Conservation (phyloP, 2,329 filamentous ascomycete genomes). For the Mollisiaceae sp. region DNA sequence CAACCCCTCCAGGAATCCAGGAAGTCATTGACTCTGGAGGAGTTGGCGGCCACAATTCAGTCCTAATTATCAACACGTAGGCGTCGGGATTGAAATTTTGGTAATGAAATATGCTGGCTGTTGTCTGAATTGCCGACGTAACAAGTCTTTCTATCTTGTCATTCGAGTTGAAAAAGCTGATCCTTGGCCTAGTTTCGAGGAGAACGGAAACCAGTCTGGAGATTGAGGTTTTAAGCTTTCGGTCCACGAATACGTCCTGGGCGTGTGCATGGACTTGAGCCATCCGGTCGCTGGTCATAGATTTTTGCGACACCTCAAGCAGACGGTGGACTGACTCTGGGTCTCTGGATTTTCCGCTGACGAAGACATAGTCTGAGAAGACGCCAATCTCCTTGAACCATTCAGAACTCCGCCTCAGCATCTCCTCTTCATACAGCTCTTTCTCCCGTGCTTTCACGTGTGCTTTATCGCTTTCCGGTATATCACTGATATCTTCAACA, state of each 20-base stretch:
- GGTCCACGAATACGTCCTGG: conserved; percentile 14
- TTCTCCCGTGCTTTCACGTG: conserved; percentile 10
- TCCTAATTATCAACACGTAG: conserved; percentile 5
- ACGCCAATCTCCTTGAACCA: conserved; percentile 14
- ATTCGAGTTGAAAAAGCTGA: conserved; percentile 11
- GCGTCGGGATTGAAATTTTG: conserved; percentile 13
- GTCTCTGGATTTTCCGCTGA: conserved; percentile 5
- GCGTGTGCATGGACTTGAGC: conserved; percentile 8
- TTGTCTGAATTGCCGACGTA: conserved; percentile 14
- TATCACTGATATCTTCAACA: conserved; percentile 14
- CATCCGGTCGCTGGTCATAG: conserved; percentile 11
- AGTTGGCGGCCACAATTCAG: conserved; percentile 11
- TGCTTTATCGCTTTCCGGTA: conserved; percentile 10
- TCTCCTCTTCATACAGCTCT: conserved; percentile 15
- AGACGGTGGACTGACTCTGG: conserved; percentile 5
- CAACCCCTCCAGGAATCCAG: conserved; percentile 5
- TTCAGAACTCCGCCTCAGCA: conserved; percentile 5
- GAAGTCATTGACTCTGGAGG: conserved; percentile 10
- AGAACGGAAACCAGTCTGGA: conserved; percentile 2
- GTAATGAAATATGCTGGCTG: conserved; percentile 11
- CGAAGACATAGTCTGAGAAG: conserved; percentile 15
- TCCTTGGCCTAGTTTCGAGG: conserved; percentile 9
- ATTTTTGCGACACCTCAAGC: neutral
- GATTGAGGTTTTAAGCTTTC: conserved; percentile 13
- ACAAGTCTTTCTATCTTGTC: conserved; percentile 12